A percentile compares a stretch with the other conserved stretches of the same genome.
Evolutionary conservation across 108 stramenopile genomes (phyloP).

Genomic region (Fistulifera pelliculosa): DNA sequence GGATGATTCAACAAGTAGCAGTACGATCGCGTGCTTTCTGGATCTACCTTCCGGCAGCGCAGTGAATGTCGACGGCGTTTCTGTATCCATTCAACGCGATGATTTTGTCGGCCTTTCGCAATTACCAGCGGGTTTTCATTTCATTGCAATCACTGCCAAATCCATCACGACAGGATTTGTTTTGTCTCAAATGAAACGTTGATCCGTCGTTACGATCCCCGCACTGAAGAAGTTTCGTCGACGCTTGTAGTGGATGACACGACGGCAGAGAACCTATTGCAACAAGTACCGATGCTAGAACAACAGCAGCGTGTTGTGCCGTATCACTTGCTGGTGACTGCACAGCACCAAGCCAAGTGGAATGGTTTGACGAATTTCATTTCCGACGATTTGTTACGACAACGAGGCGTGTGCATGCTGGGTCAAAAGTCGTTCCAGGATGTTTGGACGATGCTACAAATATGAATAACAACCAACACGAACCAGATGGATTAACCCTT

Average conservation of each 20-base stretch:
- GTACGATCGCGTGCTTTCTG: slow-evolving; percentile 1
- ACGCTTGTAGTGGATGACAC: slow-evolving; percentile 41
- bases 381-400: neutral
- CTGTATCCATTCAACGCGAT: slow-evolving; percentile 29
- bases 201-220: slow-evolving; percentile 48
- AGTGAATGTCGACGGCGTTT: slow-evolving; percentile 31
- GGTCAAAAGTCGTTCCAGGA: slow-evolving; percentile 11
- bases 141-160: slow-evolving; percentile 17
- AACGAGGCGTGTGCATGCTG: neutral
- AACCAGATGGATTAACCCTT: slow-evolving; percentile 37
- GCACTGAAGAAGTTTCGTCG: slow-evolving; percentile 67
- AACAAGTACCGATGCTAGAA: slow-evolving; percentile 19
- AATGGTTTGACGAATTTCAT: neutral
- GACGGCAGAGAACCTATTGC: slow-evolving; percentile 27
- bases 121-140: slow-evolving; percentile 28
- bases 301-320: slow-evolving; percentile 21
- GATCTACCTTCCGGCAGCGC: slow-evolving; percentile 29
- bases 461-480: slow-evolving; percentile 1
- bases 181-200: slow-evolving; percentile 4
- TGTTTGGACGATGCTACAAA: neutral
- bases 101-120: slow-evolving; percentile 39
- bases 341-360: slow-evolving; percentile 2
- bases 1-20: no score
- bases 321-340: slow-evolving; percentile 16
- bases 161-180: no score